Conservation (phyloP, 805 yeast species). For the Candida manassasensis region DNA sequence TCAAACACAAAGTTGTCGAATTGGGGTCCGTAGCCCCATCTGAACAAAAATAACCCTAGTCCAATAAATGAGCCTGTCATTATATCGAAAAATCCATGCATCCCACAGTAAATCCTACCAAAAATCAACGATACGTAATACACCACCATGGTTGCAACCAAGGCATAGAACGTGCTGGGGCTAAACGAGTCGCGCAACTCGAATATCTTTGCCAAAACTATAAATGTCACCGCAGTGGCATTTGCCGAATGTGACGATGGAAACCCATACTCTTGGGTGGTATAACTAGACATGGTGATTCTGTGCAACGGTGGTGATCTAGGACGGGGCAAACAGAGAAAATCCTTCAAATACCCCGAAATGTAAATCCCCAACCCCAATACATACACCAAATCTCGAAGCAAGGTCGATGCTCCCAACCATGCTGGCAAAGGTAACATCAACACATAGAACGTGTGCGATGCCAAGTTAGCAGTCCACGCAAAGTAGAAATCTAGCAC, state of each 20-base stretch:
- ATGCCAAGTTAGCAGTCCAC: constrained; percentile 82
- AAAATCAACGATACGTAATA: constrained; percentile 64
- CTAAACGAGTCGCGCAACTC: constrained; percentile 7
- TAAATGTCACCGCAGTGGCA: constrained; percentile 75
- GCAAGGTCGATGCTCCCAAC: constrained; percentile 59
- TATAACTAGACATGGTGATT: constrained; percentile 85
- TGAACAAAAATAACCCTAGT: constrained; percentile 39
- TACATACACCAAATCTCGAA: constrained; percentile 57
- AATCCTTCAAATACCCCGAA: constrained; percentile 78
- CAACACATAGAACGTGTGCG: constrained; percentile 89
- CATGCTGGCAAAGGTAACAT: constrained; percentile 83
- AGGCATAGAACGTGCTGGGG: constrained; percentile 11
- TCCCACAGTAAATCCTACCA: constrained; percentile 92
- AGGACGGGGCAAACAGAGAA: constrained; percentile 87
- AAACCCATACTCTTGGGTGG: constrained; percentile 90
- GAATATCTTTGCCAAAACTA: constrained; percentile 22
- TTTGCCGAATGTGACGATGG: constrained; percentile 95
- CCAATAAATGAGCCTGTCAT: constrained; percentile 66
- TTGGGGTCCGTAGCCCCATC: constrained; percentile 35
- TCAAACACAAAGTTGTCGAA: constrained; percentile 44
- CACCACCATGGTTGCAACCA: constrained; percentile 21
- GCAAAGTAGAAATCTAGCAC: constrained; percentile 72
- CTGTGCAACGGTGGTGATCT: constrained; percentile 86
- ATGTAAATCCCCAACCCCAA: constrained; percentile 67
- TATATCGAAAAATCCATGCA: constrained; percentile 91